These are phyloP conservation scores for Oryza meridionalis DNA, from an alignment of 176 grass and related monocot species.

Conservation along the genomic window DNA sequence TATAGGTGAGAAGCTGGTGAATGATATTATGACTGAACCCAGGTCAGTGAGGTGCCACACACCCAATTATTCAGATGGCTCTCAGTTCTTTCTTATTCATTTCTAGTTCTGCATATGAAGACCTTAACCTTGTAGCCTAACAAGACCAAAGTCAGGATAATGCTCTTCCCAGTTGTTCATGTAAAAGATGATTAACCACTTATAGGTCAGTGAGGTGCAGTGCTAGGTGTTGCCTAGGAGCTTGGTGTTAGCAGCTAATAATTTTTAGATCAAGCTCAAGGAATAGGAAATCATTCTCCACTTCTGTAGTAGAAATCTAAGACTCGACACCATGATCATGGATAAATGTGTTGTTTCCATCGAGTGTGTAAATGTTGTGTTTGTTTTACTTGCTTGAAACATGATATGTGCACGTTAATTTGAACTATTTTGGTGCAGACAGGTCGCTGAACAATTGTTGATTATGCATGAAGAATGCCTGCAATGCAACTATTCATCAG, in stretches of 20 bases:
- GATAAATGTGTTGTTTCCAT: background rate
- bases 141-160: background rate
- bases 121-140: background rate
- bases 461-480: conserved; percentile 83
- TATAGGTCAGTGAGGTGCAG: background rate
- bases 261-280: background rate
- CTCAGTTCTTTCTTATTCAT: background rate
- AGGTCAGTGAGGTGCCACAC: background rate
- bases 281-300: background rate
- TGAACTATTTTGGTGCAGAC: conserved; percentile 11
- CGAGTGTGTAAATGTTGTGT: background rate
- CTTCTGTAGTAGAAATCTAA: background rate
- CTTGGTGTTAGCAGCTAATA: background rate
- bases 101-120: background rate
- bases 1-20: background rate
- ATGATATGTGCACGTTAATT: conserved; percentile 34
- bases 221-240: background rate
- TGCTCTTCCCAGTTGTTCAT: background rate
- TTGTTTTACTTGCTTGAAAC: background rate
- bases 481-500: conserved; percentile 59
- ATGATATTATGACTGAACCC: background rate
- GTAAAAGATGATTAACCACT: background rate
- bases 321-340: background rate
- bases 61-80: background rate
- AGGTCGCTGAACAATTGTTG: conserved; percentile 85